Conservation (phyloP, 179 eudicot genomes). For the Camellia oleifera region DNA sequence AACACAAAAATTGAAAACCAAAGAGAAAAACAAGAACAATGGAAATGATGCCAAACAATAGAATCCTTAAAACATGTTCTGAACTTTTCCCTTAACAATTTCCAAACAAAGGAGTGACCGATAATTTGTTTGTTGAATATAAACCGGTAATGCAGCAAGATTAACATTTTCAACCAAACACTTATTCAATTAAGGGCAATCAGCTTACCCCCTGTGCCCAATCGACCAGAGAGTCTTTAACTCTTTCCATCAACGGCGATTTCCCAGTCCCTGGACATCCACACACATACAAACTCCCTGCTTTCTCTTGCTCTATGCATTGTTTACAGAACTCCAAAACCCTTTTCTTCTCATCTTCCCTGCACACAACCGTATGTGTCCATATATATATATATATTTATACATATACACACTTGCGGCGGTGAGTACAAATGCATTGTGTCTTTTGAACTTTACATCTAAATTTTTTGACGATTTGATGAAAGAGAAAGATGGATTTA, state of each 20-base stretch:
- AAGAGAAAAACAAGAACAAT: no score
- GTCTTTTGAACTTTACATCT: no score
- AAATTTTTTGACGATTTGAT: no score
- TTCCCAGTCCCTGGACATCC: constrained; percentile 99
- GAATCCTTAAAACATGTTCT: background rate
- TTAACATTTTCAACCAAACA: background rate
- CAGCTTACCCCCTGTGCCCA: constrained; percentile 73
- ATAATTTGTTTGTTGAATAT: background rate
- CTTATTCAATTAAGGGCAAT: background rate
- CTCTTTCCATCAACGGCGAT: constrained; percentile 82
- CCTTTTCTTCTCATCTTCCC: constrained; percentile 62
- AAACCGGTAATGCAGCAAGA: background rate
- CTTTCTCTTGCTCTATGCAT: constrained; percentile 52
- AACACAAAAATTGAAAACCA: no score
- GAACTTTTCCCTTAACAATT: background rate
- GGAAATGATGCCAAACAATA: no score
- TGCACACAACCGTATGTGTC: constrained; percentile 46
- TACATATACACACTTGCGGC: background rate
- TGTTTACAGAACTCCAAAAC: constrained; percentile 75
- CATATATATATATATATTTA: no score
- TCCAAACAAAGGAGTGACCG: background rate
- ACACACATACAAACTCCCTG: constrained; percentile 84
- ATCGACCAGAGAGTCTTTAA: constrained; percentile 45
- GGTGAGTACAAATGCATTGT: no score
- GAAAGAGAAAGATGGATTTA: no score